Conservation (phyloP, 176 grass and related monocot genomes). For the Rhynchospora breviuscula region DNA sequence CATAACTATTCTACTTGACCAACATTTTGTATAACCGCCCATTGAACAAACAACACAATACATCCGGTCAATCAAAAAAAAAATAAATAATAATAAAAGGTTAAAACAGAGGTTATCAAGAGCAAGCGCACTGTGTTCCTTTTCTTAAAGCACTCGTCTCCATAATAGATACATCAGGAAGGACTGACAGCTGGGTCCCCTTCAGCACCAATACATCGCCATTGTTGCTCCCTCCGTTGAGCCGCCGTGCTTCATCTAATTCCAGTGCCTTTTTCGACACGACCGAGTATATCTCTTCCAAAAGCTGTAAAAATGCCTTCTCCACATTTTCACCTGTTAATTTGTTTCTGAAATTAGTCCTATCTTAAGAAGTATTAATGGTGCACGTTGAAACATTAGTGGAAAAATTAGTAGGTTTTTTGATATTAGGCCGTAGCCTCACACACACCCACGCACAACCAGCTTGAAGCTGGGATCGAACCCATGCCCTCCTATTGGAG, state of each 20-base stretch:
- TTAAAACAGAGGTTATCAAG: constrained; percentile 8
- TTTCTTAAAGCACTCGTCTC: constrained; percentile 65
- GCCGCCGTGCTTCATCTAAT: constrained; percentile 15
- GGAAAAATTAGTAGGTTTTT: no score
- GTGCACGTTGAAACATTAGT: neutral
- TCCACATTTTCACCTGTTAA: constrained; percentile 56
- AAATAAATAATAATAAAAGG: neutral
- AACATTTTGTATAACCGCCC: constrained; percentile 8
- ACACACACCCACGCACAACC: no score
- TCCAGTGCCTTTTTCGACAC: constrained; percentile 50
- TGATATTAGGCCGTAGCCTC: no score
- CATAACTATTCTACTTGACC: constrained; percentile 16
- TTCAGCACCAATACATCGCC: constrained; percentile 37
- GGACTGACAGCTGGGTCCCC: constrained; percentile 34
- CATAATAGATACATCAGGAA: constrained; percentile 56
- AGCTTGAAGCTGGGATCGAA: no score
- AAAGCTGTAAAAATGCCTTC: constrained; percentile 45
- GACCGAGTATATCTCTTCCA: constrained; percentile 55
- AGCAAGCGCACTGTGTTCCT: constrained; percentile 54
- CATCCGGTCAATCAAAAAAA: neutral
- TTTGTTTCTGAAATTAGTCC: neutral
- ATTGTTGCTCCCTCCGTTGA: neutral
- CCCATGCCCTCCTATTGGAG: no score
- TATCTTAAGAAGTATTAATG: neutral
- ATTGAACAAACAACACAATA: constrained; percentile 11